phyloP scores from a whole-genome alignment of 169 alveolate species.

The Cryptosporidium baileyi region DNA sequence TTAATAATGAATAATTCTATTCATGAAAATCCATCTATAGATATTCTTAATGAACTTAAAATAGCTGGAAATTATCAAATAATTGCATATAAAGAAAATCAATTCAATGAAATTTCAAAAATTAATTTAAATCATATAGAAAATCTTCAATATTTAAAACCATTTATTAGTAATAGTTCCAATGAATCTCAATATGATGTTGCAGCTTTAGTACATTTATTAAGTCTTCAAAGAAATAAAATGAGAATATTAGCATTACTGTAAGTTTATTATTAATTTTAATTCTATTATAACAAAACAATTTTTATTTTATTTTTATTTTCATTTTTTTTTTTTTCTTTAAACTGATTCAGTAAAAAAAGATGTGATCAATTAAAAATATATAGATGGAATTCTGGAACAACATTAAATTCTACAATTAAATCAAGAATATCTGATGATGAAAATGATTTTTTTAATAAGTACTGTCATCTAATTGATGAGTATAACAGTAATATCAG shows the following conservation, averaged over 20 bases:
- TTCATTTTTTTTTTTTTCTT: not conserved
- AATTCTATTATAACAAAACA: not conserved
- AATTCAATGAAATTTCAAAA: constrained; percentile 51
- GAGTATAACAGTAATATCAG: constrained; percentile 33
- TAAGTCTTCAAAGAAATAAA: constrained; percentile 54
- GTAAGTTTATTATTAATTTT: constrained; percentile 8
- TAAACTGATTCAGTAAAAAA: constrained; percentile 49
- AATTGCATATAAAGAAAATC: constrained; percentile 25
- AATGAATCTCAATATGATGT: constrained; percentile 66
- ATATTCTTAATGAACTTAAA: constrained; percentile 28
- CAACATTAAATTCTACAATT: not conserved
- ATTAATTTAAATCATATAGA: constrained; percentile 44
- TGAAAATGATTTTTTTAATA: constrained; percentile 14
- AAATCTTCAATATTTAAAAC: constrained; percentile 50
- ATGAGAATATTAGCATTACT: constrained; percentile 41
- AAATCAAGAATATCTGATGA: constrained; percentile 34
- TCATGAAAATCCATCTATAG: constrained; percentile 47
- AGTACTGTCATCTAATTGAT: constrained; percentile 1
- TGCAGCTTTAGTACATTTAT: constrained; percentile 50
- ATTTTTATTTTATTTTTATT: not conserved
- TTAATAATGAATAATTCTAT: constrained; percentile 17
- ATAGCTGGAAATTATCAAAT: constrained; percentile 43
- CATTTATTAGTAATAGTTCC: constrained; percentile 49
- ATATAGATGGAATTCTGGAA: constrained; percentile 61
- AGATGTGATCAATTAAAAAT: constrained; percentile 54